Percentiles rank a stretch among this genome's conserved stretches.
Evolutionary conservation across 1,284 basidiomycete genomes (phyloP).

Genomic region (Sparassis latifolia): DNA sequence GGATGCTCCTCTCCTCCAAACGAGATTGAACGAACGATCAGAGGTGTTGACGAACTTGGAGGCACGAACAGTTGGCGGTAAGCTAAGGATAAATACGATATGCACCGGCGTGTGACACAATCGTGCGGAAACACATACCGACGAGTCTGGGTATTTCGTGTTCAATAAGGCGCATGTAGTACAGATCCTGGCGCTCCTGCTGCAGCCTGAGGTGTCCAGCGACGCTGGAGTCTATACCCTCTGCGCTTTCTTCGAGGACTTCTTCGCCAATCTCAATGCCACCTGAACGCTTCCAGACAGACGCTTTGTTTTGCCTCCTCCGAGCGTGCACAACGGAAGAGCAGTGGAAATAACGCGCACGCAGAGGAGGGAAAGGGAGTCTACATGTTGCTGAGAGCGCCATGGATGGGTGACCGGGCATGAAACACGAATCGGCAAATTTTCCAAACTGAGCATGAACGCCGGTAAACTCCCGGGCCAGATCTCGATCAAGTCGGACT

Average conservation of each 20-base stretch:
- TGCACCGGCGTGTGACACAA: constrained; percentile 1
- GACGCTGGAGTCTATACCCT: constrained; percentile 50
- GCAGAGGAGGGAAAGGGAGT: constrained; percentile 8
- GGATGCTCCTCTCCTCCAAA: constrained; percentile 75
- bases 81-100: constrained; percentile 34
- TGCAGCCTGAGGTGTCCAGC: constrained; percentile 63
- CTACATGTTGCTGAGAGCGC: constrained; percentile 16
- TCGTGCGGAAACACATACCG: constrained; percentile 43
- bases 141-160: constrained; percentile 78
- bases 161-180: constrained; percentile 78
- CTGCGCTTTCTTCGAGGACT: constrained; percentile 13
- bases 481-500: constrained; percentile 11
- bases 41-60: constrained; percentile 48
- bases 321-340: not conserved
- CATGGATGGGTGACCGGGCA: constrained; percentile 10
- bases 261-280: not conserved
- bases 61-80: constrained; percentile 72
- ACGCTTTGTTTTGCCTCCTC: no score
- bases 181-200: constrained; percentile 62
- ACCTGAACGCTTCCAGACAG: not conserved
- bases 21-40: constrained; percentile 69
- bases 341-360: constrained; percentile 13
- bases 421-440: constrained; percentile 5
- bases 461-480: constrained; percentile 9
- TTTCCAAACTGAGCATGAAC: constrained; percentile 1